A percentile compares a stretch with the other conserved stretches of the same genome.
Conservation (phyloP, 225 moss, liverwort and hornwort species). For the Marchantia polymorpha region DNA sequence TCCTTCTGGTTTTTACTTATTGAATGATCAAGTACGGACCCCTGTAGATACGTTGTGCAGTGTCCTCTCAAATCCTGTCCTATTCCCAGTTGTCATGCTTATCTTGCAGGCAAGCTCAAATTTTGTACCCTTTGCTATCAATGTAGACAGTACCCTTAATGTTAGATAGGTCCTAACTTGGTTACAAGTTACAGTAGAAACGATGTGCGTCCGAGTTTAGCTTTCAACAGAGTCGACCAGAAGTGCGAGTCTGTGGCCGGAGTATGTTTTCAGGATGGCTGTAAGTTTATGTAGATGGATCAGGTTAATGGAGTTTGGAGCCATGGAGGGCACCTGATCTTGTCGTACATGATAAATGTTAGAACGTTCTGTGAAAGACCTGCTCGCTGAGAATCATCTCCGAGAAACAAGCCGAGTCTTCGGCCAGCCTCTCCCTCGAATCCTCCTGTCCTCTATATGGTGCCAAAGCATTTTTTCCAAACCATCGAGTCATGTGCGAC, state of each 20-base stretch:
- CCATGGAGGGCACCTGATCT: background rate
- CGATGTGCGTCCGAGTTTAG: background rate
- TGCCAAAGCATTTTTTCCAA: background rate
- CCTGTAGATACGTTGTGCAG: slow-evolving; percentile 15
- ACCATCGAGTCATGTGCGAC: background rate
- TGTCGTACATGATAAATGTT: background rate
- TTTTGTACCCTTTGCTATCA: background rate
- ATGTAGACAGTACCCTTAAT: background rate
- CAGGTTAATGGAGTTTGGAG: no score
- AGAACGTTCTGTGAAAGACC: no score
- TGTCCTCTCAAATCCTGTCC: background rate
- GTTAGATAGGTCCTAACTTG: no score
- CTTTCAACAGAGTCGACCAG: background rate
- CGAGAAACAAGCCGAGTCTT: background rate
- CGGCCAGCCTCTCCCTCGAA: background rate
- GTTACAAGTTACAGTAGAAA: background rate
- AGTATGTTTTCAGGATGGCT: background rate
- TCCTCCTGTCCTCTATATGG: background rate
- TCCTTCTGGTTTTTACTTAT: slow-evolving; percentile 11
- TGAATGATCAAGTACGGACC: slow-evolving; percentile 11
- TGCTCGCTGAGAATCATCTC: no score
- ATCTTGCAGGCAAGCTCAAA: background rate
- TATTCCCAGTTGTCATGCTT: background rate
- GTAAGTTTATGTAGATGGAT: background rate
- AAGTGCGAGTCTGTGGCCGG: background rate